Evolutionary conservation across 495 filamentous ascomycete genomes (phyloP).

Genomic region (Endocarpon pusillum): DNA sequence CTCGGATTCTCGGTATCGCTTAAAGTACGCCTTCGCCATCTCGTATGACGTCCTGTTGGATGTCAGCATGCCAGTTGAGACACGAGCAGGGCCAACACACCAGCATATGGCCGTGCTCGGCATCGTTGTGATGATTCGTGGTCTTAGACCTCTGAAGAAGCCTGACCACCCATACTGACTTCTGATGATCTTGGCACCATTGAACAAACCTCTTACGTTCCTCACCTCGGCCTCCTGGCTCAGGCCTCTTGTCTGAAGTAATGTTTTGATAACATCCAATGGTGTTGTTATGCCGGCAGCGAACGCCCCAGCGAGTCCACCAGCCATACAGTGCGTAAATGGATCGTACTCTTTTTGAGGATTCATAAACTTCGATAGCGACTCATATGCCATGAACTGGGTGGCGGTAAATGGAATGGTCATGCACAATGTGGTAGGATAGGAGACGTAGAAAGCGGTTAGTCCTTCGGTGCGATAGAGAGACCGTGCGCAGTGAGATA

Average conservation of each 20-base stretch:
- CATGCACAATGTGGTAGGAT: constrained; percentile 96
- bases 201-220: constrained; percentile 64
- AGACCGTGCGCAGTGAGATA: constrained; percentile 67
- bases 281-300: constrained; percentile 89
- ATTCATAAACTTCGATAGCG: constrained; percentile 84
- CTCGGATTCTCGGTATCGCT: constrained; percentile 20
- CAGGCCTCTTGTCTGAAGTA: constrained; percentile 81
- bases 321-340: constrained; percentile 77
- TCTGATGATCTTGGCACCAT: constrained; percentile 70
- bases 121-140: constrained; percentile 89
- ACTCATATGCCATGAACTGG: constrained; percentile 95
- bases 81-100: constrained; percentile 35
- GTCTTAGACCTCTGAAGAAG: constrained; percentile 84
- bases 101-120: constrained; percentile 98
- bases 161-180: constrained; percentile 66
- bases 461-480: constrained; percentile 81
- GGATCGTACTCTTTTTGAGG: constrained; percentile 74
- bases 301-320: constrained; percentile 81
- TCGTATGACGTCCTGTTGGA: constrained; percentile 51
- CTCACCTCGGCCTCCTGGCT: constrained; percentile 67
- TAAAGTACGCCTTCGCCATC: constrained; percentile 63
- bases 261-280: constrained; percentile 93
- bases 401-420: constrained; percentile 93
- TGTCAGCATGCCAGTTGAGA: constrained; percentile 10
- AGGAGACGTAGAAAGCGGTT: constrained; percentile 92